Evolutionary conservation across 371 early-diverging fungal genomes (phyloP), one percentile per base, ranked within the genome.

Genomic region (Syncephalastrum sp.): DNA sequence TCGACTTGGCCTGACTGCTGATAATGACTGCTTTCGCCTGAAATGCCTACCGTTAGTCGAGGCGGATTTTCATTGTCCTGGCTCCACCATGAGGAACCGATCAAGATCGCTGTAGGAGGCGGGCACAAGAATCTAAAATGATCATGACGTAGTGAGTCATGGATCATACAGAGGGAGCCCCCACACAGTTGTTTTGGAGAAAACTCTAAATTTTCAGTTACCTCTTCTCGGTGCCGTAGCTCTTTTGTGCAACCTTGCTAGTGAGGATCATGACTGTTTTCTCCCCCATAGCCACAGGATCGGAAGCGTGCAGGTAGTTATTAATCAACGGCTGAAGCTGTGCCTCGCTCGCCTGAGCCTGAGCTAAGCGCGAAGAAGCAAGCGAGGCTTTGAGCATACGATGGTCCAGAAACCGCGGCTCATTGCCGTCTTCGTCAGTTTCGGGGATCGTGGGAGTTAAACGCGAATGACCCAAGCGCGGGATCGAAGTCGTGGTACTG

Each of bases 221-320:
- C 69, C 92, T 84, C 69, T 91, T 91, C 63, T 92, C 92, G 17
- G 90, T 89, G 12, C 92, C 92, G 54, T 92, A 92, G 23, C 88
- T 88, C 61, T 92, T 91, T 70, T 91, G 92, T 10, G 90, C 92
- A 4, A 91, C 92, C 56, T 88, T 87, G 47, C 90, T 86, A 7
- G 91, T 89, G 50, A 90, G 60, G 21, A 91, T 81, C 72, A 88
- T 75, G 1, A 85, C 75, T 7, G 84, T 78, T 53, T 85, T 86
- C 69, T 86, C 83, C 29, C 86, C 86, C 3, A 69, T 5, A 66
- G 14, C 60, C 61, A 42, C 65, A 27, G 75, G 72, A 7, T 68
- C 74, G 57, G 67, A 42, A 70, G 59, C 5, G 43, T 59, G 10
- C 50, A 62, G 43, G 43, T 56, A 62, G 38, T 21, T 47, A 38